Conservation (phyloP, 139 green algal species). For the Chlorella sp. region DNA sequence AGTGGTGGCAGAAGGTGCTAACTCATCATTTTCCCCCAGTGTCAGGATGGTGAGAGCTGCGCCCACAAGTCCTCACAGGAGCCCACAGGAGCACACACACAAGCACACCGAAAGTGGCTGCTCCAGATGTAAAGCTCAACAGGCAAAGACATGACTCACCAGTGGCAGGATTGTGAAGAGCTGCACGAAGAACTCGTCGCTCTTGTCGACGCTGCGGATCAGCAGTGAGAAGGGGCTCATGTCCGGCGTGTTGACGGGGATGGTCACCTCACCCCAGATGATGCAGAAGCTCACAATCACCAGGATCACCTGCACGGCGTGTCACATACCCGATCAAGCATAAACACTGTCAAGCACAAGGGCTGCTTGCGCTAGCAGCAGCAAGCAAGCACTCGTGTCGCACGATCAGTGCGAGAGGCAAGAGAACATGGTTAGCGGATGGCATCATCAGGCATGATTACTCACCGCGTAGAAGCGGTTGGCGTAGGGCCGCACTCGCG, state of each 20-base stretch:
- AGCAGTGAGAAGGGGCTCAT: conserved; percentile 73
- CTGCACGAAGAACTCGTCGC: conserved; percentile 33
- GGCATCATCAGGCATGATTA: no score
- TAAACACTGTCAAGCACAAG: no score
- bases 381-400: neutral
- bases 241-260: conserved; percentile 59
- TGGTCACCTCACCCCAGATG: conserved; percentile 85
- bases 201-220: conserved; percentile 21
- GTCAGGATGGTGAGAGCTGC: no score
- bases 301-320: conserved; percentile 28
- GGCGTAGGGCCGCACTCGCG: neutral
- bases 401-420: neutral
- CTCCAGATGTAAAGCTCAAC: neutral
- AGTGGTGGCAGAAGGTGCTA: neutral
- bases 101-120: neutral
- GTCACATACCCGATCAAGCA: neutral
- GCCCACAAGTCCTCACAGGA: no score
- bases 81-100: no score
- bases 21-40: no score
- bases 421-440: no score
- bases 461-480: conserved; percentile 19
- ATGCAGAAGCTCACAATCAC: conserved; percentile 50
- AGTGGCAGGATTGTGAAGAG: conserved; percentile 10
- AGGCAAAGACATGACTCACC: conserved; percentile 1
- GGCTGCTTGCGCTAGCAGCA: neutral